A percentile compares a stretch with the other conserved stretches of the same genome.
Evolutionary conservation across 2,329 filamentous ascomycete species (phyloP).

Genomic region (Venturiaceae sp.): DNA sequence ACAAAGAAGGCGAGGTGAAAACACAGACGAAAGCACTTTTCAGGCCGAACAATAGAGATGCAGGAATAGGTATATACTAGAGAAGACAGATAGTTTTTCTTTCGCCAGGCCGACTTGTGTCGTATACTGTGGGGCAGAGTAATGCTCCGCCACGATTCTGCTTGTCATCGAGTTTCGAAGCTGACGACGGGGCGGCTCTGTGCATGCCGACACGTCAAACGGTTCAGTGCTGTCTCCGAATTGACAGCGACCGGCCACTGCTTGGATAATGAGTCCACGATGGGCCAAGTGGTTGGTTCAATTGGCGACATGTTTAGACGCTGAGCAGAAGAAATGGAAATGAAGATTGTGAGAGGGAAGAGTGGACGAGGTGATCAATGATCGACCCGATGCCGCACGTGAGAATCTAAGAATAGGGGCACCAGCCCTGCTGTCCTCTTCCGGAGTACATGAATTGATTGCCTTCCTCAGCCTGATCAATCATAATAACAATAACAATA

Average conservation of each 20-base stretch:
- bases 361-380: not conserved
- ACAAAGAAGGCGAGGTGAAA: not conserved
- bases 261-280: not conserved
- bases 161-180: not conserved
- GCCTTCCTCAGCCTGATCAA: not conserved
- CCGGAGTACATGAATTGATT: not conserved
- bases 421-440: not conserved
- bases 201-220: not conserved
- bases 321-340: too few species aligned
- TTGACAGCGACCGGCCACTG: not conserved
- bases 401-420: not conserved
- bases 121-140: not conserved
- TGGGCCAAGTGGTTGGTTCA: not conserved
- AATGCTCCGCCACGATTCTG: not conserved
- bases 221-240: not conserved
- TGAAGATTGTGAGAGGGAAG: not conserved
- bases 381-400: not conserved
- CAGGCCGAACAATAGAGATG: not conserved
- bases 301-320: not conserved
- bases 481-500: not conserved
- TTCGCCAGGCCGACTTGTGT: not conserved
- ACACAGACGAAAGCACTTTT: not conserved
- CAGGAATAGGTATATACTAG: not conserved
- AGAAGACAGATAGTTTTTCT: not conserved
- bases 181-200: not conserved